These are phyloP conservation scores for Salix dunnii DNA, from an alignment of 345 rosid genomes.

Conservation along the genomic window DNA sequence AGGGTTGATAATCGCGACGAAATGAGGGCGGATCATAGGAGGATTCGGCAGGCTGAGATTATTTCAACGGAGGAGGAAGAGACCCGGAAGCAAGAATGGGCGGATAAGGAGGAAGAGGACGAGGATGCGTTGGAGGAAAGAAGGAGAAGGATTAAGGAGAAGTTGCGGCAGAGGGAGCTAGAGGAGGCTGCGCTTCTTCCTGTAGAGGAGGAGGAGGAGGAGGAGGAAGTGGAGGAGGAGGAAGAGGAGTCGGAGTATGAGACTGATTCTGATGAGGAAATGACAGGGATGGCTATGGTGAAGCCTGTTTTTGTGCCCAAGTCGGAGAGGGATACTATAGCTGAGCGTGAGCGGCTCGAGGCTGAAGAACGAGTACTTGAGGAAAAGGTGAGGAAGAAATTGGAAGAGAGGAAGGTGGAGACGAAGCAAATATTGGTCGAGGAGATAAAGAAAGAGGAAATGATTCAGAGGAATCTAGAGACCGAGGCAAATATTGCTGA, in stretches of 20 bases:
- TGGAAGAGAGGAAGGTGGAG: conserved; percentile 56
- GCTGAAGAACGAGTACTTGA: conserved; percentile 61
- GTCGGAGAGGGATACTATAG: conserved; percentile 65
- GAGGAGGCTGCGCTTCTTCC: conserved; percentile 53
- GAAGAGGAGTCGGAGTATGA: conserved; percentile 69
- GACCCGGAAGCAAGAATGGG: conserved; percentile 35
- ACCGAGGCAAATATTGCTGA: conserved; percentile 57
- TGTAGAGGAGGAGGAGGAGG: conserved; percentile 66
- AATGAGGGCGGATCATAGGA: conserved; percentile 65
- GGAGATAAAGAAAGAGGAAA: conserved; percentile 62
- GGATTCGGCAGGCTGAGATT: conserved; percentile 63
- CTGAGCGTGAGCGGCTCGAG: conserved; percentile 63
- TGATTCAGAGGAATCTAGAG: conserved; percentile 58
- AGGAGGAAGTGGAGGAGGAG: conserved; percentile 50
- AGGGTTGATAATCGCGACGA: conserved; percentile 58
- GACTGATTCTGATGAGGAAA: conserved; percentile 71
- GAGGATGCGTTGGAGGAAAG: conserved; percentile 57
- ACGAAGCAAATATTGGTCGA: conserved; percentile 66
- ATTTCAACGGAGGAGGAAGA: conserved; percentile 61
- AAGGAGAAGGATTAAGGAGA: conserved; percentile 53
- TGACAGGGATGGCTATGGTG: conserved; percentile 52
- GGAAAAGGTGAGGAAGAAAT: conserved; percentile 55
- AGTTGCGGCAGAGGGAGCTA: conserved; percentile 44
- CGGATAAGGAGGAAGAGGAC: conserved; percentile 59
- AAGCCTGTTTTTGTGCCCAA: conserved; percentile 73